These are phyloP conservation scores for Hanseniaspora jakobsenii DNA, from an alignment of 805 yeast species.

Conservation along the genomic window DNA sequence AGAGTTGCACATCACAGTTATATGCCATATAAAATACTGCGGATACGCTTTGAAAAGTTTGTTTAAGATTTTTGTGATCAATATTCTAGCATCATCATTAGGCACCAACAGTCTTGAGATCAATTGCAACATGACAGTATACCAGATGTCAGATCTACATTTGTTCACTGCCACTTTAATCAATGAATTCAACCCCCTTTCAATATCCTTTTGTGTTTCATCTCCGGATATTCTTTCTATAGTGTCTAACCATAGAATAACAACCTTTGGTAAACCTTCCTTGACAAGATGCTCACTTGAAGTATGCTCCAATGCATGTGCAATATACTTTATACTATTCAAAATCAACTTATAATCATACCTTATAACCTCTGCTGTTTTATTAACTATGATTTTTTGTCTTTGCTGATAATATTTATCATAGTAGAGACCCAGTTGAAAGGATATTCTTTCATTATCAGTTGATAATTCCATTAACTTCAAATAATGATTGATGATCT, in stretches of 20 bases:
- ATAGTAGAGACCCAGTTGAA: slow-evolving; percentile 66
- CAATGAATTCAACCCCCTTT: slow-evolving; percentile 39
- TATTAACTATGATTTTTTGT: slow-evolving; percentile 42
- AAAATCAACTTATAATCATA: slow-evolving; percentile 25
- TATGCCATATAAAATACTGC: slow-evolving; percentile 66
- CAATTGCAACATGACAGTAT: slow-evolving; percentile 73
- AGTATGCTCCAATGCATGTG: slow-evolving; percentile 29
- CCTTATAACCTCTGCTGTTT: slow-evolving; percentile 29
- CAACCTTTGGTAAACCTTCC: slow-evolving; percentile 80
- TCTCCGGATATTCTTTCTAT: slow-evolving; percentile 22
- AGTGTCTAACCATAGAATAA: slow-evolving; percentile 84
- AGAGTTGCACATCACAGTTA: slow-evolving; percentile 55
- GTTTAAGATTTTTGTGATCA: slow-evolving; percentile 47
- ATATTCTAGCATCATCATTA: slow-evolving; percentile 41
- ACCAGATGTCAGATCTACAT: slow-evolving; percentile 56
- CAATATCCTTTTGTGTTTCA: slow-evolving; percentile 24
- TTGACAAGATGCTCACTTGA: slow-evolving; percentile 42
- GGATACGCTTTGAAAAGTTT: slow-evolving; percentile 58
- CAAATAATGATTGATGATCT: slow-evolving; percentile 57
- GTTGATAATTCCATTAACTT: slow-evolving; percentile 44
- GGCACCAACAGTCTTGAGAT: slow-evolving; percentile 65
- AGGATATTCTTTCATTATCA: slow-evolving; percentile 68
- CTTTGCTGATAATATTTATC: slow-evolving; percentile 38
- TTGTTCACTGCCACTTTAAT: slow-evolving; percentile 34
- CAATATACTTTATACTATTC: slow-evolving; percentile 25